Conservation (phyloP, 1,284 basidiomycete species). For the Cutaneotrichosporon sp. region DNA sequence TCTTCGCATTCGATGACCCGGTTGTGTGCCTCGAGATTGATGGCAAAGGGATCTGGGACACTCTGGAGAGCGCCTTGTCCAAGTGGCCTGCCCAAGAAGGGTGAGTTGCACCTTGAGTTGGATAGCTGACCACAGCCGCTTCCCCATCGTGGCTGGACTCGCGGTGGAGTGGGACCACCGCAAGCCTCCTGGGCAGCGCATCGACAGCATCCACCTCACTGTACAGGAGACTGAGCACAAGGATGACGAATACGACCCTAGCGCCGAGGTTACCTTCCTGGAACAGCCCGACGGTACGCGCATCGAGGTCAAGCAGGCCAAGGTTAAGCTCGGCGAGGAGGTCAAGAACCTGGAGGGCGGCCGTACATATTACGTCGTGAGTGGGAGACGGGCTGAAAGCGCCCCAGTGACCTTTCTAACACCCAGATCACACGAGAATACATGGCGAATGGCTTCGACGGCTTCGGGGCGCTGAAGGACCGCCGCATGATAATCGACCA, state of each 20-base stretch:
- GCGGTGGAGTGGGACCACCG: constrained; percentile 82
- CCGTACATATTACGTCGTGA: constrained; percentile 71
- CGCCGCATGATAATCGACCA: constrained; percentile 74
- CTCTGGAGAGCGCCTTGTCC: constrained; percentile 70
- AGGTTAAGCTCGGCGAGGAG: constrained; percentile 54
- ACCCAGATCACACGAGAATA: constrained; percentile 52
- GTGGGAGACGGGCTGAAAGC: constrained; percentile 7
- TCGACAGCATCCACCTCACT: constrained; percentile 68
- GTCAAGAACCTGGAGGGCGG: constrained; percentile 61
- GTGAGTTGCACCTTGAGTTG: constrained; percentile 51
- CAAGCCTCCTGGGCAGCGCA: constrained; percentile 64
- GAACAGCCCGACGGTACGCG: constrained; percentile 54
- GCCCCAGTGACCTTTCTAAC: not conserved
- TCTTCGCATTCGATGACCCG: constrained; percentile 85
- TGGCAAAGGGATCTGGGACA: constrained; percentile 76
- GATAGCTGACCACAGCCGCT: constrained; percentile 62
- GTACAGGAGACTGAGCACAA: constrained; percentile 33
- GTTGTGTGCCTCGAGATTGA: constrained; percentile 75
- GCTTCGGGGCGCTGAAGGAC: constrained; percentile 69
- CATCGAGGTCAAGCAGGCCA: constrained; percentile 47
- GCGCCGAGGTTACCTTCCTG: constrained; percentile 41
- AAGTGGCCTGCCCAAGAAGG: constrained; percentile 91
- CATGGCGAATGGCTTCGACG: constrained; percentile 63
- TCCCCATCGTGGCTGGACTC: constrained; percentile 84
- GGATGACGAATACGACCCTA: constrained; percentile 32